Conservation (phyloP, 306 rosid species). For the Vigna trinervia region DNA sequence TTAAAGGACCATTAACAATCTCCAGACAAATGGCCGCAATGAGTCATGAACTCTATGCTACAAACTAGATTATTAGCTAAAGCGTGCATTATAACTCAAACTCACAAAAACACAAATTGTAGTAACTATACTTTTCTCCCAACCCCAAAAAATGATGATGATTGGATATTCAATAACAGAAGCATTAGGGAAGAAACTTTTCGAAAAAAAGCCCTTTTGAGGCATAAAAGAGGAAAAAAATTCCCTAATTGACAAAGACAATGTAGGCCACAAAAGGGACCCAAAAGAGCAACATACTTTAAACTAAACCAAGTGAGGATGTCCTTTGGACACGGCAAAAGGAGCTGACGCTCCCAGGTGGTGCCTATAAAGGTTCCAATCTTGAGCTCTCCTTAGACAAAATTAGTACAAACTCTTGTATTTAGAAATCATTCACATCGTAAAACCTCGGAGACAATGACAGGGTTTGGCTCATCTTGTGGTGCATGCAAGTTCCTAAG, state of each 20-base stretch:
- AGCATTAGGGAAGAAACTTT: conserved; percentile 45
- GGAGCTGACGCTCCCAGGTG: conserved; percentile 47
- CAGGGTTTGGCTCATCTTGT: conserved; percentile 78
- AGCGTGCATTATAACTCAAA: conserved; percentile 52
- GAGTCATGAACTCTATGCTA: conserved; percentile 67
- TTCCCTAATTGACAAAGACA: conserved; percentile 65
- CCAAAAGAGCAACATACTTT: conserved; percentile 59
- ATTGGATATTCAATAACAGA: conserved; percentile 62
- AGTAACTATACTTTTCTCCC: conserved; percentile 15
- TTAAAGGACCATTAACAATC: conserved; percentile 56
- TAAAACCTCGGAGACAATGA: conserved; percentile 56
- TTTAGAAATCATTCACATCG: conserved; percentile 45
- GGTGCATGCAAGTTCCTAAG: conserved; percentile 93
- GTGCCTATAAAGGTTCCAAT: conserved; percentile 69
- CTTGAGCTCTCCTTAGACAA: conserved; percentile 48
- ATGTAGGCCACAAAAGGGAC: conserved; percentile 84
- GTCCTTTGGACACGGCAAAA: conserved; percentile 53
- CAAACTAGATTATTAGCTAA: conserved; percentile 46
- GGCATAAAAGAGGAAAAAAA: conserved; percentile 56
- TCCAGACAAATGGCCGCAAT: conserved; percentile 68
- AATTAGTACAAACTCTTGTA: conserved; percentile 2
- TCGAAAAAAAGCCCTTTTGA: conserved; percentile 50
- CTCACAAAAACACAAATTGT: conserved; percentile 37
- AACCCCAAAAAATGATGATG: conserved; percentile 51
- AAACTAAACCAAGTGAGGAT: conserved; percentile 45